Percentiles rank a stretch among this genome's conserved stretches.
Evolutionary conservation across 441 rosid genomes (phyloP).

Genomic region (Corymbia calophylla): DNA sequence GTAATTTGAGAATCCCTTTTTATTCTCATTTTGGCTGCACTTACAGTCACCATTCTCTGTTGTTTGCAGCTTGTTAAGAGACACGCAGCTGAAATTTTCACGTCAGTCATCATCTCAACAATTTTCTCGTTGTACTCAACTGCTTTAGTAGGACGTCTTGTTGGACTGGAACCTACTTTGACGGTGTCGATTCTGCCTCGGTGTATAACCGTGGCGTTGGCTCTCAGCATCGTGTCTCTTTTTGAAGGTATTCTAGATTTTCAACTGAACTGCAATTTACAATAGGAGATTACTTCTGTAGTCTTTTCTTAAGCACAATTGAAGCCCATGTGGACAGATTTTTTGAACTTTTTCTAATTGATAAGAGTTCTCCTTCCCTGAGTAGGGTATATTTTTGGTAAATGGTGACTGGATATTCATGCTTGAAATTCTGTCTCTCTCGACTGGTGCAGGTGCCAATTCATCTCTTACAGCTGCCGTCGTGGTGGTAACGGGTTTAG

Average conservation of each 20-base stretch:
- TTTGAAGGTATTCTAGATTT: conserved; percentile 58
- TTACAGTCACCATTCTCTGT: neutral
- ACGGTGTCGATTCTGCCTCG: conserved; percentile 86
- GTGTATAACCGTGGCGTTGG: conserved; percentile 90
- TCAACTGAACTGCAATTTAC: neutral
- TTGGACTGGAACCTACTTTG: conserved; percentile 64
- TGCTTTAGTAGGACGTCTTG: conserved; percentile 79
- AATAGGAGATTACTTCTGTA: neutral
- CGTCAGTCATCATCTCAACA: conserved; percentile 72
- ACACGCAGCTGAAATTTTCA: conserved; percentile 95
- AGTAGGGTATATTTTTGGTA: neutral
- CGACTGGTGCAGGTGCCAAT: conserved; percentile 56
- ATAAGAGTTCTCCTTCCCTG: neutral
- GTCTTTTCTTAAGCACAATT: neutral
- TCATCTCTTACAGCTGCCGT: conserved; percentile 90
- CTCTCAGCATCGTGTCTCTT: conserved; percentile 88
- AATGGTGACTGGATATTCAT: neutral
- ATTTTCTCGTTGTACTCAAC: conserved; percentile 90
- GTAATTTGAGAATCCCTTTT: neutral
- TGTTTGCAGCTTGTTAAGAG: conserved; percentile 83
- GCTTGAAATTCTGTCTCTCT: neutral
- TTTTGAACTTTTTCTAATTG: neutral
- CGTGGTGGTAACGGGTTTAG: conserved; percentile 85
- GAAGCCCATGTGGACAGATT: neutral
- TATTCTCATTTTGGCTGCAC: neutral